Percentiles rank a stretch among this genome's conserved stretches.
These are phyloP conservation scores for Glomus cerebriforme DNA, from an alignment of 192 early-diverging fungal species.

Conservation along the genomic window DNA sequence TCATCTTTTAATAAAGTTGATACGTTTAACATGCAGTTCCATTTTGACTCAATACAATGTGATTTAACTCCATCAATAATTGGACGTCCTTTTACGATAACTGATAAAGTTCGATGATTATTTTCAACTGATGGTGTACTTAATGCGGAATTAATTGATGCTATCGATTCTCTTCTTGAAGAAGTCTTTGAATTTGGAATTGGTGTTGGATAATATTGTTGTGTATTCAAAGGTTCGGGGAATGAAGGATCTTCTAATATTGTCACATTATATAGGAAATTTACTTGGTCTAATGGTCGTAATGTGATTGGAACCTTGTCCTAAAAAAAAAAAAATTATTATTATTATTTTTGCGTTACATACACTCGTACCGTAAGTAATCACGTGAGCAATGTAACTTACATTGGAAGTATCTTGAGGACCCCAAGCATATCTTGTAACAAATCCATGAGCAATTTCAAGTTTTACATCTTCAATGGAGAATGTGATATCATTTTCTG, in stretches of 20 bases:
- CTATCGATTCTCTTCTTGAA: conserved; percentile 13
- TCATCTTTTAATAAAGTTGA: conserved; percentile 41
- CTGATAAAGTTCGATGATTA: conserved; percentile 47
- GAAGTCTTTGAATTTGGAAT: not conserved
- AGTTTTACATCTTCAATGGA: conserved; percentile 50
- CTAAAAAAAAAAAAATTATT: conserved; percentile 14
- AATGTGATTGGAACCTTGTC: conserved; percentile 47
- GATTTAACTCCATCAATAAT: conserved; percentile 49
- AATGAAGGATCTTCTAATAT: conserved; percentile 50
- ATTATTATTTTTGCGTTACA: not conserved
- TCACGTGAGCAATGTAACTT: not conserved
- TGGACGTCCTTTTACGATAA: conserved; percentile 51
- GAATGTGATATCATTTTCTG: conserved; percentile 50
- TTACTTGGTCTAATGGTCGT: conserved; percentile 54
- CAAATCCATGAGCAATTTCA: conserved; percentile 54
- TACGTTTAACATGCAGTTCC: conserved; percentile 61
- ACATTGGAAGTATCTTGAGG: conserved; percentile 37
- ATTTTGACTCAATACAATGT: conserved; percentile 52
- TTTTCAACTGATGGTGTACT: conserved; percentile 11
- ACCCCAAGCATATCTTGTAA: conserved; percentile 41
- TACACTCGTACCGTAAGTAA: not conserved
- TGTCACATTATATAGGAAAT: conserved; percentile 56
- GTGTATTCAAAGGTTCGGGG: not conserved
- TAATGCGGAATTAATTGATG: conserved; percentile 2
- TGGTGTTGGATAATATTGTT: conserved; percentile 13